Conservation (phyloP, 495 filamentous ascomycete species). For the Lindgomyces ingoldianus region DNA sequence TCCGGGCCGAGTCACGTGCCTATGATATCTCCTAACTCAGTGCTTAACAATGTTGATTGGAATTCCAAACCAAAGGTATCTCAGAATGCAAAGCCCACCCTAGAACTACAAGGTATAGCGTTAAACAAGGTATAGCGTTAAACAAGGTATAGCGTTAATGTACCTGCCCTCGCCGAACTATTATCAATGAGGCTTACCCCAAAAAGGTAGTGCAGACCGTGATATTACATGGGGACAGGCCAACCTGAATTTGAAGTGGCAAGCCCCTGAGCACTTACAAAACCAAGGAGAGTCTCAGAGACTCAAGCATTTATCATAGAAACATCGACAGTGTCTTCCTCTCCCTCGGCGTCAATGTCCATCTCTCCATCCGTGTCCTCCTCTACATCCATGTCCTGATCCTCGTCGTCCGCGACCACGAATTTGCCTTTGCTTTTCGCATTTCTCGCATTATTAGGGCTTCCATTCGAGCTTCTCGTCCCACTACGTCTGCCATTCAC, state of each 20-base stretch:
- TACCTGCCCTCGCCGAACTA: too few species aligned
- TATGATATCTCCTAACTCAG: not conserved
- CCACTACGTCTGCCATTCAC: constrained; percentile 18
- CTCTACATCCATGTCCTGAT: constrained; percentile 33
- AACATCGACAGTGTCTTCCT: constrained; percentile 32
- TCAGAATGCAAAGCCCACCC: not conserved
- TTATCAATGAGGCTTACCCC: not conserved
- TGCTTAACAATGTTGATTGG: not conserved
- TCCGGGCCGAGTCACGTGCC: constrained; percentile 16
- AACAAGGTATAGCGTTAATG: too few species aligned
- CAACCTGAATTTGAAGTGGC: too few species aligned
- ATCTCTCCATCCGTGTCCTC: constrained; percentile 32
- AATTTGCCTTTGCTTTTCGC: constrained; percentile 26
- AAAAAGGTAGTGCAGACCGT: not conserved
- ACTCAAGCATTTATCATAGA: constrained; percentile 12
- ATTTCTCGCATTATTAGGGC: constrained; percentile 15
- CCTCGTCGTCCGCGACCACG: constrained; percentile 17
- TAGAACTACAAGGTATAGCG: not conserved
- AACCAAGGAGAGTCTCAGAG: too few species aligned
- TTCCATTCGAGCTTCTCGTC: constrained; percentile 28
- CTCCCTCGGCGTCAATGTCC: constrained; percentile 35
- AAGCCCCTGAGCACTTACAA: too few species aligned
- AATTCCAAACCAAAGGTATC: not conserved
- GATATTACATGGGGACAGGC: not conserved
- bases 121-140: not conserved